Conservation (phyloP, 768 basidiomycete species). For the Amanita polypyramis region DNA sequence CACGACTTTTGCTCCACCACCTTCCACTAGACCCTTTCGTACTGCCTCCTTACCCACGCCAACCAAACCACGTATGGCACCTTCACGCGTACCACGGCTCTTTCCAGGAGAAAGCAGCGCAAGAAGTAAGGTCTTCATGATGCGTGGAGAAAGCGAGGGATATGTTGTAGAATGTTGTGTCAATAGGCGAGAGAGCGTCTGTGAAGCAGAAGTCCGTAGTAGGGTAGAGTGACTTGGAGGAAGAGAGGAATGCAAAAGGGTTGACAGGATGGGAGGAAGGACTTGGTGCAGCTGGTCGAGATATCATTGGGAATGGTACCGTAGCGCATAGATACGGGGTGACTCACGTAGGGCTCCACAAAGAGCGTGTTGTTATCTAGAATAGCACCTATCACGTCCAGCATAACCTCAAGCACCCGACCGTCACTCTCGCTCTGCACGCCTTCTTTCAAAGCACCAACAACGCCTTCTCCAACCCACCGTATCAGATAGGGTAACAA, state of each 20-base stretch:
- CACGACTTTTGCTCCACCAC: conserved; percentile 67
- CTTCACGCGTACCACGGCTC: conserved; percentile 75
- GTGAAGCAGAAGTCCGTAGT: conserved; percentile 72
- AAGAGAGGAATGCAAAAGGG: conserved; percentile 79
- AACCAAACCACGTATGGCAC: conserved; percentile 79
- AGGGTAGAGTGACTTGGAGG: conserved; percentile 60
- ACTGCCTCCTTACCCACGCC: conserved; percentile 82
- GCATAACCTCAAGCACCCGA: conserved; percentile 62
- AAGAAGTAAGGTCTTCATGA: conserved; percentile 88
- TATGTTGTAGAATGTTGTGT: conserved; percentile 83
- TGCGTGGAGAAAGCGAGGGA: conserved; percentile 75
- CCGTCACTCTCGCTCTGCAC: conserved; percentile 56
- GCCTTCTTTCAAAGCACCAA: conserved; percentile 47
- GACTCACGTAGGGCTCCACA: conserved; percentile 87
- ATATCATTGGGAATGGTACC: conserved; percentile 2
- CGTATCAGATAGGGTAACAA: conserved; percentile 89
- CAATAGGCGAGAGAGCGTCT: conserved; percentile 74
- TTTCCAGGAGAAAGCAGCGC: conserved; percentile 69
- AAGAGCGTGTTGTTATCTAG: conserved; percentile 84
- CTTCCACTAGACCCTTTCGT: conserved; percentile 71
- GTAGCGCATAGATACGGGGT: conserved; percentile 10
- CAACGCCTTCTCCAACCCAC: conserved; percentile 89
- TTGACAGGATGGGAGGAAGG: conserved; percentile 85
- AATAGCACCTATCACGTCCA: conserved; percentile 79
- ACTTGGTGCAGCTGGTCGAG: conserved; percentile 80